A percentile compares a stretch with the other conserved stretches of the same genome.
Conservation (phyloP, 495 filamentous ascomycete species). For the Penicilliopsis zonata region DNA sequence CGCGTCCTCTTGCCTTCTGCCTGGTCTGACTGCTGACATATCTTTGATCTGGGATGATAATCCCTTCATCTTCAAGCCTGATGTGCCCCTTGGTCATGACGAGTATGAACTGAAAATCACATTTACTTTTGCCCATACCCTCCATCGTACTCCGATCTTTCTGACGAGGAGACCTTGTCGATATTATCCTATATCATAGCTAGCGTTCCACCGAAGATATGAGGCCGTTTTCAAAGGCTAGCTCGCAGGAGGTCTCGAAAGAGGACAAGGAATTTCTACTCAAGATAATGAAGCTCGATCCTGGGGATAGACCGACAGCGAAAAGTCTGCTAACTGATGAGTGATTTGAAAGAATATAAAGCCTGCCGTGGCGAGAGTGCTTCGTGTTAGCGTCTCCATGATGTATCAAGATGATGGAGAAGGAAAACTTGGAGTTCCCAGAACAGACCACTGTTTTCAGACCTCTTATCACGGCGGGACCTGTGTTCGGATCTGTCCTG, state of each 20-base stretch:
- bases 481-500: no score
- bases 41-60: conserved; percentile 25
- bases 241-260: conserved; percentile 4
- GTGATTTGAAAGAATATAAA: no score
- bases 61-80: conserved; percentile 29
- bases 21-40: no score
- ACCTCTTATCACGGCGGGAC: no score
- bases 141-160: conserved; percentile 16
- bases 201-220: conserved; percentile 6
- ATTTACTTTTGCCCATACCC: conserved; percentile 32
- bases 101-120: conserved; percentile 27
- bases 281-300: conserved; percentile 9
- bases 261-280: conserved; percentile 9
- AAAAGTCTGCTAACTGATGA: conserved; percentile 6
- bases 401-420: no score
- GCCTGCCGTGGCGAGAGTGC: no score
- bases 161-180: conserved; percentile 2
- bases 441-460: no score
- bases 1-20: no score
- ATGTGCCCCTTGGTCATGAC: conserved; percentile 21
- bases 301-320: conserved; percentile 9
- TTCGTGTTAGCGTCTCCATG: no score
- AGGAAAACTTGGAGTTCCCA: no score
- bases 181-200: conserved; percentile 6
- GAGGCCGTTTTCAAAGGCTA: conserved; percentile 5